Evolutionary conservation across 306 rosid genomes (phyloP).

Genomic region (Prunus persica): Prunus_persica_NCBIv2 NC_034015.1:11320501-11321000

Average conservation of each 20-base stretch:
- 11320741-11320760: background rate
- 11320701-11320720: background rate
- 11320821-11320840: background rate
- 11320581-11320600: background rate
- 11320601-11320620: too few relatives aligned
- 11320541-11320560: background rate
- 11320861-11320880: too few relatives aligned
- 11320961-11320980: slow-evolving; percentile 74
- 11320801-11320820: too few relatives aligned
- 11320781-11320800: background rate
- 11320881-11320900: too few relatives aligned
- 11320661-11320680: background rate
- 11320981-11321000: slow-evolving; percentile 79
- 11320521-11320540: background rate
- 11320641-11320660: background rate
- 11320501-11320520: slow-evolving; percentile 2
- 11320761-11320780: background rate
- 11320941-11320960: slow-evolving; percentile 19
- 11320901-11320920: too few relatives aligned
- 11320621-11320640: background rate
- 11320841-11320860: background rate
- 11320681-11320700: background rate
- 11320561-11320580: background rate
- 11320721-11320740: background rate
- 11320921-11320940: background rate